These are phyloP conservation scores for Candida taoyuanica DNA, from an alignment of 805 yeast genomes.

Conservation along the genomic window DNA sequence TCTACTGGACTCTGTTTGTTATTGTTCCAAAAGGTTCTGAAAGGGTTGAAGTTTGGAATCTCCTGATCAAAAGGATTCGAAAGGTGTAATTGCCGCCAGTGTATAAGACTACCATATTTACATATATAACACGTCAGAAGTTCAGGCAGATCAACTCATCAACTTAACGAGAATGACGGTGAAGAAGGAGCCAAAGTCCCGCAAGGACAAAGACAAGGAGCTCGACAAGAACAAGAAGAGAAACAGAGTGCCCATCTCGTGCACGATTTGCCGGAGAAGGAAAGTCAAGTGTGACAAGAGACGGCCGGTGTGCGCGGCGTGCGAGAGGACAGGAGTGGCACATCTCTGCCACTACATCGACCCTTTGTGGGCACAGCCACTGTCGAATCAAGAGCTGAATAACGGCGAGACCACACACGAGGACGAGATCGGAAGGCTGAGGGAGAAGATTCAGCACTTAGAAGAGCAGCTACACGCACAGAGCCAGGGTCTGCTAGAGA, in stretches of 20 bases:
- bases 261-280: constrained; percentile 44
- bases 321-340: constrained; percentile 53
- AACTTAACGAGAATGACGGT: background rate
- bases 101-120: no score
- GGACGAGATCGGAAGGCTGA: constrained; percentile 47
- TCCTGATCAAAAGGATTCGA: background rate
- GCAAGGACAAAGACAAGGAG: background rate
- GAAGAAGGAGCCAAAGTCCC: background rate
- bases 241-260: constrained; percentile 44
- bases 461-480: constrained; percentile 25
- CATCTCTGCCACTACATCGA: constrained; percentile 55
- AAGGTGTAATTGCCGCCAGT: background rate
- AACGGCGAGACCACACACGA: constrained; percentile 43
- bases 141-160: background rate
- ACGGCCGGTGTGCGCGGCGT: constrained; percentile 53
- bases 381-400: constrained; percentile 41
- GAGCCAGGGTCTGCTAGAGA: background rate
- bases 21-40: no score
- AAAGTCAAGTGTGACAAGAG: constrained; percentile 48
- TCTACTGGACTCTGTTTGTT: no score
- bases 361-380: constrained; percentile 55
- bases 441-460: constrained; percentile 47
- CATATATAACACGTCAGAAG: no score
- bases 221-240: constrained; percentile 29
- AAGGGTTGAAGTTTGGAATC: no score